These are phyloP conservation scores for Craspedostauros australis DNA, from an alignment of 108 stramenopile genomes.

Conservation along the genomic window DNA sequence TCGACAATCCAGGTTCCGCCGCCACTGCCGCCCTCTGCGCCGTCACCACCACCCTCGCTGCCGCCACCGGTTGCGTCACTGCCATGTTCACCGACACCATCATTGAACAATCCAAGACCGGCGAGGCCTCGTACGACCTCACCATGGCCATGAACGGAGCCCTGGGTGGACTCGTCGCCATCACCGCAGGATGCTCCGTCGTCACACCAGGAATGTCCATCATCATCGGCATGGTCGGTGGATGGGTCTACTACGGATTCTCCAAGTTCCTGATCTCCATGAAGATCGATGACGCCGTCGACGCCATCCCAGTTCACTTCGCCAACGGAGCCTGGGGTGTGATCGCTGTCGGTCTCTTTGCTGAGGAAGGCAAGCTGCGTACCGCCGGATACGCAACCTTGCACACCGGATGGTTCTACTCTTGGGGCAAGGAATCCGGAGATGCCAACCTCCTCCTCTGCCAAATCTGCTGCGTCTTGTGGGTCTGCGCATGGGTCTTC, in stretches of 20 bases:
- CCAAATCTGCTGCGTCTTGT: slow-evolving; percentile 60
- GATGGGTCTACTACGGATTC: slow-evolving; percentile 57
- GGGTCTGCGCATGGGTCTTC: slow-evolving; percentile 75
- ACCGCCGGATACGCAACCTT: slow-evolving; percentile 34
- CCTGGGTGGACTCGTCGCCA: slow-evolving; percentile 85
- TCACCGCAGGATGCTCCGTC: slow-evolving; percentile 87
- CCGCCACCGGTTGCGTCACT: slow-evolving; percentile 64
- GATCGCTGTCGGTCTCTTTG: slow-evolving; percentile 67
- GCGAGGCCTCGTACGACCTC: slow-evolving; percentile 67
- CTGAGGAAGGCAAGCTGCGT: slow-evolving; percentile 29
- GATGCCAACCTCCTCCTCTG: slow-evolving; percentile 65
- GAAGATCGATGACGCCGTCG: slow-evolving; percentile 91
- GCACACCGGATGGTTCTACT: slow-evolving; percentile 48
- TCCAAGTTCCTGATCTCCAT: slow-evolving; percentile 61
- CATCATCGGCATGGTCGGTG: slow-evolving; percentile 66
- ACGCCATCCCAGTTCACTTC: slow-evolving; percentile 87
- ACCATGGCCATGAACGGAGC: slow-evolving; percentile 81
- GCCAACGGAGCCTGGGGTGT: slow-evolving; percentile 80
- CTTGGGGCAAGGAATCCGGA: slow-evolving; percentile 44
- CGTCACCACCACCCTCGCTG: slow-evolving; percentile 90
- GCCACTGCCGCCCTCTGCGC: slow-evolving; percentile 61
- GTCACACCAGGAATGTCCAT: slow-evolving; percentile 64
- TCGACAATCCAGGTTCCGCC: slow-evolving; percentile 44
- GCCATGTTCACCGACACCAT: slow-evolving; percentile 72
- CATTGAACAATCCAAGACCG: slow-evolving; percentile 28